phyloP scores from a whole-genome alignment of 1,139 yeast species.

The Hyphopichia pseudoburtonii region DNA sequence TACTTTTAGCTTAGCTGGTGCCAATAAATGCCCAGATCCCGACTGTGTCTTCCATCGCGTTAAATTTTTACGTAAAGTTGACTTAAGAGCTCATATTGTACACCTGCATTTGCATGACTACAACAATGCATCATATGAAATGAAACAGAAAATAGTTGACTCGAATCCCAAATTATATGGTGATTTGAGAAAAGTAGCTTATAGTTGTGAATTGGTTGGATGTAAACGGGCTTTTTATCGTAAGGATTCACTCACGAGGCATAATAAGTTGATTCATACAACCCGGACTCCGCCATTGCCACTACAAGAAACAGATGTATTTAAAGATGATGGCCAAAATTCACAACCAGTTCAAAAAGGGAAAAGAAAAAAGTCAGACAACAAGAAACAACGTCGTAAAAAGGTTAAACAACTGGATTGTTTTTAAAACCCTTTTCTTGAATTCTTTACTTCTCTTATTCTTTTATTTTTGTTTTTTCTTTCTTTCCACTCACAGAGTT shows the following conservation, averaged over 20 bases:
- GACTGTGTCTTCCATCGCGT: not conserved
- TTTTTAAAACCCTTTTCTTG: too few species aligned
- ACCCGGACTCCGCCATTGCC: too few species aligned
- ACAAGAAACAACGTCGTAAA: not conserved
- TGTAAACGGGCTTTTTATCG: conserved; percentile 4
- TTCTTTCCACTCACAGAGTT: too few species aligned
- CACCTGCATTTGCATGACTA: conserved; percentile 1
- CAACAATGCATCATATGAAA: not conserved
- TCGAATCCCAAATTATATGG: not conserved
- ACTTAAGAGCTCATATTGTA: conserved; percentile 1
- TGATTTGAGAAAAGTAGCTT: not conserved
- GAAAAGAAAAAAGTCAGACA: not conserved
- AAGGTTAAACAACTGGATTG: not conserved
- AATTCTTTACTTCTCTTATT: too few species aligned
- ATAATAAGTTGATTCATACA: conserved; percentile 3
- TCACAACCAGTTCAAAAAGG: not conserved
- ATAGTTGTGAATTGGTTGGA: not conserved
- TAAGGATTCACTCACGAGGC: conserved; percentile 4
- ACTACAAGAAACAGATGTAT: too few species aligned
- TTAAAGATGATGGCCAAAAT: not conserved
- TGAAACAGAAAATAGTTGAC: not conserved
- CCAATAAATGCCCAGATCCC: conserved; percentile 1
- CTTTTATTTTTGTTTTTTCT: too few species aligned
- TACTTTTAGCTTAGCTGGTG: not conserved
- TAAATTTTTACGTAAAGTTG: conserved; percentile 3